Percentiles rank a stretch among this genome's conserved stretches.
These are phyloP conservation scores for Astrocystis sublimbata DNA, from an alignment of 495 filamentous ascomycete species.

Conservation along the genomic window DNA sequence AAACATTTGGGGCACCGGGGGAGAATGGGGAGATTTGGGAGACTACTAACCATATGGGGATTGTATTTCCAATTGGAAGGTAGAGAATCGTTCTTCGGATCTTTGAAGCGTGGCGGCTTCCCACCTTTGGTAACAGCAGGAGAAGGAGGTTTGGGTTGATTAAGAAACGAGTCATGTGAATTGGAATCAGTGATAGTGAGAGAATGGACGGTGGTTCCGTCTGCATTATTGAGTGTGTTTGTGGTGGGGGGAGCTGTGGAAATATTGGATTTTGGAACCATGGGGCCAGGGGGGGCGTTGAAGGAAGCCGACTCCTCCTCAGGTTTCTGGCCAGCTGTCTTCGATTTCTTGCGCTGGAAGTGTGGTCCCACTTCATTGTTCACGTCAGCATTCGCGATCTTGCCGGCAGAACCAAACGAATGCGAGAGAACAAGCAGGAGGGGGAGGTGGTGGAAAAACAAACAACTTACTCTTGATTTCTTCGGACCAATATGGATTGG, in stretches of 20 bases:
- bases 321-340: constrained; percentile 53
- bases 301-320: constrained; percentile 51
- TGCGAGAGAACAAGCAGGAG: neutral
- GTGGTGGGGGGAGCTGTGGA: constrained; percentile 27
- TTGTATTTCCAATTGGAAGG: constrained; percentile 71
- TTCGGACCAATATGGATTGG: constrained; percentile 82
- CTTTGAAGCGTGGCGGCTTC: constrained; percentile 39
- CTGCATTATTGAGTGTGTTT: neutral
- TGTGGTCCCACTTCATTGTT: constrained; percentile 62
- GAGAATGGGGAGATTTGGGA: neutral
- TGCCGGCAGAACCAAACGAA: neutral
- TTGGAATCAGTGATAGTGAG: neutral
- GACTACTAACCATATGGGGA: constrained; percentile 48
- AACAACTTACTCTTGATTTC: constrained; percentile 58
- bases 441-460: neutral
- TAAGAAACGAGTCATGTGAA: no score
- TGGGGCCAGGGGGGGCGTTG: constrained; percentile 39
- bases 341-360: constrained; percentile 61
- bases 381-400: neutral
- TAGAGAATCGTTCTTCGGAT: no score
- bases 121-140: neutral
- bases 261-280: constrained; percentile 28
- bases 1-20: neutral
- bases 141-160: neutral
- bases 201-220: neutral